These are phyloP conservation scores for Leccinum brunneo-olivaceum DNA, from an alignment of 1,284 basidiomycete genomes.

Conservation along the genomic window DNA sequence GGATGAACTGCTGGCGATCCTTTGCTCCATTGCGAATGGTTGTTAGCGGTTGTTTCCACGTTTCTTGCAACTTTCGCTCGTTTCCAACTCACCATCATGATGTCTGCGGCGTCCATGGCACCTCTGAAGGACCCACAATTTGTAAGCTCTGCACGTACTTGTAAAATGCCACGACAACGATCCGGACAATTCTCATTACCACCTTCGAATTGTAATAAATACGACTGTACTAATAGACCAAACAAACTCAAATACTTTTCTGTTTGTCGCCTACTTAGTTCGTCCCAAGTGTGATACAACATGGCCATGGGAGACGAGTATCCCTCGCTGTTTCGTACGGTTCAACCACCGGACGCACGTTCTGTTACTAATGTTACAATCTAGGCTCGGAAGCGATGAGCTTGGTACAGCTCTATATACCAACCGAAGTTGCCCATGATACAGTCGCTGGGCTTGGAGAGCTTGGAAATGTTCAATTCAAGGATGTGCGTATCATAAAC, in stretches of 20 bases:
- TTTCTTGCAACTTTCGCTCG: conserved; percentile 41
- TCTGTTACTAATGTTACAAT: conserved; percentile 5
- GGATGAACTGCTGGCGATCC: conserved; percentile 31
- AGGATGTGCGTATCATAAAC: conserved; percentile 64
- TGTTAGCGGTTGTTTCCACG: conserved; percentile 31
- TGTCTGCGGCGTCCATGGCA: not conserved
- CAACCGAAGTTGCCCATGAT: conserved; percentile 95
- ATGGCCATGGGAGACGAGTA: conserved; percentile 63
- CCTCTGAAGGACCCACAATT: too few species aligned
- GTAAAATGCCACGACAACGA: not conserved
- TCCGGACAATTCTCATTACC: not conserved
- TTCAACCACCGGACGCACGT: not conserved
- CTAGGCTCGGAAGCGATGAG: conserved; percentile 94
- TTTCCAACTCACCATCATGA: conserved; percentile 10
- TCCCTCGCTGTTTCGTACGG: conserved; percentile 77
- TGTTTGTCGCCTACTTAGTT: not conserved
- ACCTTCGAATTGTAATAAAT: not conserved
- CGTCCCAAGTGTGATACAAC: not conserved
- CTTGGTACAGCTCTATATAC: conserved; percentile 96
- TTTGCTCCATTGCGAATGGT: conserved; percentile 28
- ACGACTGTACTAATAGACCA: conserved; percentile 7
- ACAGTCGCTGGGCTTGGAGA: conserved; percentile 94
- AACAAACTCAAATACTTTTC: conserved; percentile 23
- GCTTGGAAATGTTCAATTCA: conserved; percentile 95
- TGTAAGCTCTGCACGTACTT: too few species aligned